A percentile compares a stretch with the other conserved stretches of the same genome.
phyloP scores from a whole-genome alignment of 106 monocot genomes.

The Gastrodia elata region DNA sequence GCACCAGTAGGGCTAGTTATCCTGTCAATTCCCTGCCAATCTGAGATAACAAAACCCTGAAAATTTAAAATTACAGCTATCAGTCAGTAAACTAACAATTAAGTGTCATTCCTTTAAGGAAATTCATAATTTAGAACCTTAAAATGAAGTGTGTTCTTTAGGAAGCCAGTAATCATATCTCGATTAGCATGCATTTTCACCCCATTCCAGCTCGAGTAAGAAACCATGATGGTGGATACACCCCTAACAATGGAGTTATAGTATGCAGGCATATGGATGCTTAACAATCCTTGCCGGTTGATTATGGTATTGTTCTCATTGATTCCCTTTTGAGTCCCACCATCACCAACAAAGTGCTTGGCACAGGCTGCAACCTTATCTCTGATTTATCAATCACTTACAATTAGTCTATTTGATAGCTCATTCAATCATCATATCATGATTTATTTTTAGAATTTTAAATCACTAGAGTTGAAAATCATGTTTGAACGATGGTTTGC shows the following conservation, averaged over 20 bases:
- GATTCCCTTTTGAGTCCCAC: slow-evolving; percentile 31
- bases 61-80: background rate
- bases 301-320: slow-evolving; percentile 39
- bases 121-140: slow-evolving; percentile 9
- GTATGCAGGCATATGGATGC: slow-evolving; percentile 46
- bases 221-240: slow-evolving; percentile 43
- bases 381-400: slow-evolving; percentile 3
- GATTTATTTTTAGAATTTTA: too few species aligned
- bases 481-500: too few species aligned
- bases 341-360: slow-evolving; percentile 44
- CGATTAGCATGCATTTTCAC: slow-evolving; percentile 34
- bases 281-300: slow-evolving; percentile 16
- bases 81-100: background rate
- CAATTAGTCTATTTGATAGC: background rate
- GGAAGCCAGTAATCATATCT: slow-evolving; percentile 28
- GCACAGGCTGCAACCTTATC: slow-evolving; percentile 28
- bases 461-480: too few species aligned
- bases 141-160: slow-evolving; percentile 37
- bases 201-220: slow-evolving; percentile 38
- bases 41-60: slow-evolving; percentile 85
- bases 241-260: slow-evolving; percentile 25
- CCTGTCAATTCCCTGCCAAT: slow-evolving; percentile 62
- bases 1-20: slow-evolving; percentile 36
- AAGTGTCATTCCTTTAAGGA: background rate
- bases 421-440: background rate